These are phyloP conservation scores for Serendipita sp. DNA, from an alignment of 768 basidiomycete species.

Conservation along the genomic window DNA sequence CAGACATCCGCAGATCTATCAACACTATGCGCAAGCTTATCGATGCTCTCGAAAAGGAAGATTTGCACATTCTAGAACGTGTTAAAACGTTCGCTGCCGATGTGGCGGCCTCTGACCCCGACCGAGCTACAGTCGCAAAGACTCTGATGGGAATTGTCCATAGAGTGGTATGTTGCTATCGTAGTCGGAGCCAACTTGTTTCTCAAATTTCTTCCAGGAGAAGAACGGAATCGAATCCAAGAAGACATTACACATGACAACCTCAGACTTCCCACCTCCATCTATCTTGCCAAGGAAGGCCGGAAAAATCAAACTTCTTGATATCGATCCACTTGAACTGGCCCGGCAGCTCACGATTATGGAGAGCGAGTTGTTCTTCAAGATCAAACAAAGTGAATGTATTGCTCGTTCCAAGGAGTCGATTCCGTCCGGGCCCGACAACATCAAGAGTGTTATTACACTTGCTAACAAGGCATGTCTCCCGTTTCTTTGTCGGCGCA, in stretches of 20 bases:
- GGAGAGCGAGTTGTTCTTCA: slow-evolving; percentile 74
- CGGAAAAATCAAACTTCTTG: slow-evolving; percentile 64
- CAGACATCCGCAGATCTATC: slow-evolving; percentile 41
- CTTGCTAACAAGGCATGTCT: slow-evolving; percentile 67
- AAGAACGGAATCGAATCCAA: slow-evolving; percentile 37
- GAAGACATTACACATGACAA: slow-evolving; percentile 38
- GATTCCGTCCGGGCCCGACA: slow-evolving; percentile 50
- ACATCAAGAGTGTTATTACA: slow-evolving; percentile 75
- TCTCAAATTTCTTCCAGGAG: slow-evolving; percentile 1
- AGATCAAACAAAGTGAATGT: slow-evolving; percentile 82
- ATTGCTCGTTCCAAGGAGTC: slow-evolving; percentile 68
- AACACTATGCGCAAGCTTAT: slow-evolving; percentile 88
- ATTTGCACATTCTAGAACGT: slow-evolving; percentile 59
- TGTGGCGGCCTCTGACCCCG: slow-evolving; percentile 42
- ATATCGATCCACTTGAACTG: slow-evolving; percentile 77
- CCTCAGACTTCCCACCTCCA: slow-evolving; percentile 47
- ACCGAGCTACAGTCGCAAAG: slow-evolving; percentile 47
- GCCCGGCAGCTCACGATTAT: slow-evolving; percentile 87
- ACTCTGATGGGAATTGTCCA: slow-evolving; percentile 60
- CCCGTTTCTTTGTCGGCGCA: neutral
- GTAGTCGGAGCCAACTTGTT: slow-evolving; percentile 8
- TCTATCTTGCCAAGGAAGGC: slow-evolving; percentile 56
- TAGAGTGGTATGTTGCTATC: slow-evolving; percentile 44
- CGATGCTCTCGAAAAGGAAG: slow-evolving; percentile 73
- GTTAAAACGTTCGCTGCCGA: slow-evolving; percentile 58